Base-by-base conservation (phyloP, 148 eudicot species). In the Diospyros lotus region DNA sequence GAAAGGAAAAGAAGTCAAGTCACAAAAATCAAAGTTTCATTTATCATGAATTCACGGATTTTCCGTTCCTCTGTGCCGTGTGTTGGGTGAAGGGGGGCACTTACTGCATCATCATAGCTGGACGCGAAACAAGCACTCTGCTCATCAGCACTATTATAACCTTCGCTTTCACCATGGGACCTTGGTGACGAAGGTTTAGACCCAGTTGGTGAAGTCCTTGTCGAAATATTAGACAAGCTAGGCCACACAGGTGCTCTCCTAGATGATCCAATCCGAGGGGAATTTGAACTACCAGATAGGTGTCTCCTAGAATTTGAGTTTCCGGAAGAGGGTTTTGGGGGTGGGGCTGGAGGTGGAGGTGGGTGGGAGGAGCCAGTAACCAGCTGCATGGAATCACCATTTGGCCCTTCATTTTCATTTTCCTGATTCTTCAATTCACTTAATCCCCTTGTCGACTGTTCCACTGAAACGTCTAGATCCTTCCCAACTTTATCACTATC, bases 121-220 rank as follows among this genome's bases (percentile, higher is more conserved):
- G 94, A 80, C 40, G 88, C 92, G 78, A 75, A 95, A 79, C 83
- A 77, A 18, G 94, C 86, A 76, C 73, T 81, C 68, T 93, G 99
- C 86, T 95, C 99, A 84, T 95, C 99, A 58, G 97, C 97, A 73
- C 99, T 95, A 79, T 95, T 95, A 80, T 95, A 95, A 18, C 99
- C 99, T 85, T 95, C 99, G 77, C 58, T 84, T 60, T 95, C 98
- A 83, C 88, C 84, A 76, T 90, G 94, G 75, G 92, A 85, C 77
- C 94, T 84, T 0, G 99, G 99, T 15, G 99, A 95, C 62, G 97
- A 92, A 75, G 99, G 97, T 72, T 88, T 86, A 14, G 99, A 92
- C 42, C 82, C 96, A 73, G 91, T 82, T 62, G 97, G 92, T 5
- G 97, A 87, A 78, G 92, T 87, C 85, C 96, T 88, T 59, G 86